A percentile compares a stretch with the other conserved stretches of the same genome.
Evolutionary conservation across 2,329 filamentous ascomycete species (phyloP).

Genomic region (Ceratocystis albifundus): DNA sequence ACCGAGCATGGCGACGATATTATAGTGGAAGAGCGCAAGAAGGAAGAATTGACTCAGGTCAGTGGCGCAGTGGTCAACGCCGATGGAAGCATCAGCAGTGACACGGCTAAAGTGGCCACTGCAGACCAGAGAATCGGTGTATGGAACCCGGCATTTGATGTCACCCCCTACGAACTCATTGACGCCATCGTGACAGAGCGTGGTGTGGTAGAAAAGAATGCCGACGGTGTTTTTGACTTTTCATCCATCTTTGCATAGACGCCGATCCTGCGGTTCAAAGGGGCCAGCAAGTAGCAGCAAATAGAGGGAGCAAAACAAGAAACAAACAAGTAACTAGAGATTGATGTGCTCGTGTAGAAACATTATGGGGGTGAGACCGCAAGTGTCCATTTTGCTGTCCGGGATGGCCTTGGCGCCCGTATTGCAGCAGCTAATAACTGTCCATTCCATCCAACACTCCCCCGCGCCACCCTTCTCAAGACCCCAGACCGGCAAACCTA

Average conservation of each 20-base stretch:
- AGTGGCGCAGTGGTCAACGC: constrained; percentile 60
- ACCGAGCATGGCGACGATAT: constrained; percentile 71
- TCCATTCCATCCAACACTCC: no score
- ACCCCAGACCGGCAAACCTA: not conserved
- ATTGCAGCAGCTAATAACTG: not conserved
- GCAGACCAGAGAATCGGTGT: constrained; percentile 68
- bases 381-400: no score
- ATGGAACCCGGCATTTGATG: constrained; percentile 96
- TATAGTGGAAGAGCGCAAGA: constrained; percentile 76
- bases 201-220: constrained; percentile 69
- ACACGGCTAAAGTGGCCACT: constrained; percentile 59
- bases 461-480: not conserved
- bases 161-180: constrained; percentile 78
- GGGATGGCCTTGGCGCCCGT: no score
- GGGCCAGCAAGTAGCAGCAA: no score
- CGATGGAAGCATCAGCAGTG: constrained; percentile 52
- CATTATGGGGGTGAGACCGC: no score
- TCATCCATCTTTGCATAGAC: constrained; percentile 12
- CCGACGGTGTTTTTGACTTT: constrained; percentile 54
- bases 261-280: no score
- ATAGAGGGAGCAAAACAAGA: no score
- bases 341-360: no score
- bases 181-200: constrained; percentile 91
- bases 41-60: constrained; percentile 72
- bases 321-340: no score